Conservation (phyloP, 257 asterid species). For the Solanum arcanum region DNA sequence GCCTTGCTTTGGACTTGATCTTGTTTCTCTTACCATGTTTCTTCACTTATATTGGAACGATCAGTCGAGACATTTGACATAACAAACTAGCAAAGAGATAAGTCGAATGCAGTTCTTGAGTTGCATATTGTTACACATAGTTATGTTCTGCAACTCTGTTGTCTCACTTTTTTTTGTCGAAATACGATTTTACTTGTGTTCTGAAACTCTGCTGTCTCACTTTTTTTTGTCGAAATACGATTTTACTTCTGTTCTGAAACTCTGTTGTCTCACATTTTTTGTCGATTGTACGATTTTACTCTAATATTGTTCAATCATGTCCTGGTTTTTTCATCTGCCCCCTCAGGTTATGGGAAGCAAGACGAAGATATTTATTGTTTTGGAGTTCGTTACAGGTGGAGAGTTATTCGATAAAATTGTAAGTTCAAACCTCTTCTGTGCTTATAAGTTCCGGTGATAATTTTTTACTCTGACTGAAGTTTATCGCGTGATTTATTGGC, state of each 20-base stretch:
- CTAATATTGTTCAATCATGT: neutral
- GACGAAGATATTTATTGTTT: constrained; percentile 78
- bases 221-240: too few relatives aligned
- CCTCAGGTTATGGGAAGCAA: constrained; percentile 87
- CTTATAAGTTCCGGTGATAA: neutral
- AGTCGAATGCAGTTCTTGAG: neutral
- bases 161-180: neutral
- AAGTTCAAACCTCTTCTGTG: constrained; percentile 13
- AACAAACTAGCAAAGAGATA: neutral
- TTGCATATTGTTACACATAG: neutral
- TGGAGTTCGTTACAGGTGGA: constrained; percentile 88
- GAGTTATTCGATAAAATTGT: constrained; percentile 96
- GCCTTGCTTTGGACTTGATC: neutral
- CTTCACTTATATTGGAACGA: neutral
- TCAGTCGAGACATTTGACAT: neutral
- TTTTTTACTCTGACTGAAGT: neutral
- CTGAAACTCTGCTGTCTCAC: too few relatives aligned
- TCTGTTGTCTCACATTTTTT: too few relatives aligned
- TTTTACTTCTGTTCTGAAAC: too few relatives aligned
- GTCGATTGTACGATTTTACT: neutral
- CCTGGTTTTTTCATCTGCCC: neutral
- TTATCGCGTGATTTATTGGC: neutral
- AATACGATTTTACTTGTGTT: too few relatives aligned
- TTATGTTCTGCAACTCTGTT: neutral
- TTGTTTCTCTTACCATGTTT: neutral